Evolutionary conservation across 148 eudicot genomes (phyloP), one percentile per base, ranked within the genome.

Genomic region (Persicaria maculosa): DNA sequence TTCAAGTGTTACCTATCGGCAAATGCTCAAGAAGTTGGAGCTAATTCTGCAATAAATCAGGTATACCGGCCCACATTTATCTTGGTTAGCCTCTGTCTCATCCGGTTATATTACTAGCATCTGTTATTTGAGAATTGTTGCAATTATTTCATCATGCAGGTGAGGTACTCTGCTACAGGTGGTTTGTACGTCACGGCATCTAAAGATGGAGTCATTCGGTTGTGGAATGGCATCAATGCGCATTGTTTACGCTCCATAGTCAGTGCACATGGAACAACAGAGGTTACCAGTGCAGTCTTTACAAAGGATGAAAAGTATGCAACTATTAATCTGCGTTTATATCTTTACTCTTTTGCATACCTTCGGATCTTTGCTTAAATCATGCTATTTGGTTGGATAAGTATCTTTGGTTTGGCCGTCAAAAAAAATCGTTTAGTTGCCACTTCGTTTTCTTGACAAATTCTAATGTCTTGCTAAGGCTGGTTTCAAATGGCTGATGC

Each of bases 151-250:
- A 65, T 65, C 17, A 73, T 52, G 61, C 82, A 90, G 97, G 89
- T 92, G 68, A 87, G 97, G 74, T 92, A 90, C 79, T 90, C 97
- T 25, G 74, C 86, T 25, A 88, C 83, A 48, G 97, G 97, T 19
- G 90, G 84, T 77, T 87, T 92, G 91, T 92, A 92, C 77, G 95
- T 86, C 70, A 92, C 97, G 19, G 97, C 95, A 61, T 92, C 95
- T 22, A 92, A 92, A 88, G 97, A 92, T 79, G 95, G 97, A 77
- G 87, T 89, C 68, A 84, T 92, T 79, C 80, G 95, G 74, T 71
- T 92, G 76, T 90, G 97, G 95, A 94, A 92, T 79, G 97, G 95
- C 70, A 88, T 88, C 47, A 92, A 85, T 74, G 88, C 90, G 76
- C 85, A 81, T 70, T 88, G 92, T 73, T 90, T 88, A 12, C 91